Conservation (phyloP, 169 alveolate species). For the Perkinsus olseni region DNA sequence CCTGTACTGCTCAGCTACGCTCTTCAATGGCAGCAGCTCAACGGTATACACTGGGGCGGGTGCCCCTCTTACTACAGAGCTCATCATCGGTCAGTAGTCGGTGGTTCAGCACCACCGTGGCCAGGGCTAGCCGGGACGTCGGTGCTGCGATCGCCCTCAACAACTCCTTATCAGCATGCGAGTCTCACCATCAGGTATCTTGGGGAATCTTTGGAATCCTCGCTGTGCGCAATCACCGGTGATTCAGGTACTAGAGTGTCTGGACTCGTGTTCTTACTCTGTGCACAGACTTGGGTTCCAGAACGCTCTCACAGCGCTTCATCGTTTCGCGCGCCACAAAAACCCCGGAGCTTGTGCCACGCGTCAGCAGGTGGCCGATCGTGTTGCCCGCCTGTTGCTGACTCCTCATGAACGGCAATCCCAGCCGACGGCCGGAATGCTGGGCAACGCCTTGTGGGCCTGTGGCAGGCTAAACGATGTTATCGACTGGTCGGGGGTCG, state of each 20-base stretch:
- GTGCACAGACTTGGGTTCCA: not conserved
- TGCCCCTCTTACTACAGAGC: too few species aligned
- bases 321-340: conserved; percentile 2
- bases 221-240: not conserved
- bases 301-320: not conserved
- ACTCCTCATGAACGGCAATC: not conserved
- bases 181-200: not conserved
- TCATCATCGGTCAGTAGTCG: too few species aligned
- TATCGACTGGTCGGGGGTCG: not conserved
- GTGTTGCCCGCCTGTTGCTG: not conserved
- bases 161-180: not conserved
- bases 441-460: not conserved
- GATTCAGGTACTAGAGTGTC: not conserved
- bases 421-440: not conserved
- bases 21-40: too few species aligned
- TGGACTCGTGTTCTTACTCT: not conserved
- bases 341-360: not conserved
- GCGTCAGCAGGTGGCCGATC: not conserved
- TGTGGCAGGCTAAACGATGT: not conserved
- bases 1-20: too few species aligned
- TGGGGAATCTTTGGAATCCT: not conserved
- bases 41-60: too few species aligned
- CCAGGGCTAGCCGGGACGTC: not conserved
- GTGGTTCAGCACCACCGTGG: too few species aligned
- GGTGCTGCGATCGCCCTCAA: not conserved